phyloP scores from a whole-genome alignment of 179 eudicot species.

The Vitellaria paradoxa region DNA sequence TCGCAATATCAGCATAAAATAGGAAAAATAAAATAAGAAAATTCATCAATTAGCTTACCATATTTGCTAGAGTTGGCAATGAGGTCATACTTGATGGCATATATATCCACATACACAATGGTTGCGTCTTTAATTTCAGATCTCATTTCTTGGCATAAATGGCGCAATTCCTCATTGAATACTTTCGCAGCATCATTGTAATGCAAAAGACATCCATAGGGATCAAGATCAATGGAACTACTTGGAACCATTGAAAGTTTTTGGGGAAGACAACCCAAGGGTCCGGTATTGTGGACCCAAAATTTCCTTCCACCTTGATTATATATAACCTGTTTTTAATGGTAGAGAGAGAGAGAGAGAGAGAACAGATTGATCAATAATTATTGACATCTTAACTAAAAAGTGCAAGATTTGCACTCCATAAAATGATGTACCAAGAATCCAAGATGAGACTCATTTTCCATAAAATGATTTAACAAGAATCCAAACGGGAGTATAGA shows the following conservation, averaged over 20 bases:
- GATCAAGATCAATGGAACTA: slow-evolving; percentile 43
- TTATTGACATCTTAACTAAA: not conserved
- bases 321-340: slow-evolving; percentile 45
- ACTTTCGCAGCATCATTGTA: slow-evolving; percentile 67
- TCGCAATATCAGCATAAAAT: not conserved
- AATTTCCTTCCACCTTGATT: slow-evolving; percentile 80
- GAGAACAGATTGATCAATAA: not conserved
- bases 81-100: slow-evolving; percentile 79
- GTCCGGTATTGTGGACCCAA: slow-evolving; percentile 97
- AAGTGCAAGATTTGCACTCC: not conserved
- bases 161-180: slow-evolving; percentile 64
- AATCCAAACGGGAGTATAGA: too few species aligned
- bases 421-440: not conserved
- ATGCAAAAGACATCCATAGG: slow-evolving; percentile 62
- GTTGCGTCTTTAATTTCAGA: slow-evolving; percentile 63
- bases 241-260: slow-evolving; percentile 51
- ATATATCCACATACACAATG: slow-evolving; percentile 76
- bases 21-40: not conserved
- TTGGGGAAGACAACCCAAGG: slow-evolving; percentile 92
- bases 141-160: slow-evolving; percentile 48
- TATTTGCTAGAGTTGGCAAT: slow-evolving; percentile 63
- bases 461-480: too few species aligned
- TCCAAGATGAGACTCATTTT: too few species aligned
- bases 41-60: slow-evolving; percentile 44
- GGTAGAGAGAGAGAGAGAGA: not conserved